Conservation (phyloP, 2,329 filamentous ascomycete species). For the Ustilaginoidea virens region DNA sequence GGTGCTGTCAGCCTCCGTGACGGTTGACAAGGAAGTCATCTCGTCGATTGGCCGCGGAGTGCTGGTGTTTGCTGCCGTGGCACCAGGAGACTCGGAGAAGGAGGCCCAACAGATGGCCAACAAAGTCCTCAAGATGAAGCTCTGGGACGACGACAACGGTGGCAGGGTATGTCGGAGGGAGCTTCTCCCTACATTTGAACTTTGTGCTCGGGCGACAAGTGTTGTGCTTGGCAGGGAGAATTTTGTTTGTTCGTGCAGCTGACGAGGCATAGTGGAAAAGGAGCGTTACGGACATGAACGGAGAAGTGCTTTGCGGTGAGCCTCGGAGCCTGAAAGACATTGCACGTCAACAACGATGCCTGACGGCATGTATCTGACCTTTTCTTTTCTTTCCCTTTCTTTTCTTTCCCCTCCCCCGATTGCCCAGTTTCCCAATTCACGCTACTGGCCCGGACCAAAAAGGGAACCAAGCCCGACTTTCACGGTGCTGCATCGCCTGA, state of each 20-base stretch:
- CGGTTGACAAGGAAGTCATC: slow-evolving; percentile 77
- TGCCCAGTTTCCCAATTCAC: slow-evolving; percentile 98
- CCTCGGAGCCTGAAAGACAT: too few relatives aligned
- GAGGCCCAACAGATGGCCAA: slow-evolving; percentile 71
- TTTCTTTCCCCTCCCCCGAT: too few relatives aligned
- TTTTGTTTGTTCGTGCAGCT: too few relatives aligned
- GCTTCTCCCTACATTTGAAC: too few relatives aligned
- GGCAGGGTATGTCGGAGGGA: slow-evolving; percentile 34
- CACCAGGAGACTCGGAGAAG: slow-evolving; percentile 77
- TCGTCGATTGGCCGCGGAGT: slow-evolving; percentile 85
- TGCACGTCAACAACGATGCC: too few relatives aligned
- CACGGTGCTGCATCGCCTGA: slow-evolving; percentile 70
- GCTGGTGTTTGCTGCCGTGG: slow-evolving; percentile 81
- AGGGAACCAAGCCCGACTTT: slow-evolving; percentile 90
- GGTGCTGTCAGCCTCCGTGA: slow-evolving; percentile 89
- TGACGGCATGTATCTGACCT: too few relatives aligned
- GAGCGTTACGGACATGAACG: slow-evolving; percentile 73
- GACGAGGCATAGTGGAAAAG: slow-evolving; percentile 61
- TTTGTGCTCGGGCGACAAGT: too few relatives aligned
- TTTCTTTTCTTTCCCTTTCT: too few relatives aligned
- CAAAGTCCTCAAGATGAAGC: slow-evolving; percentile 76
- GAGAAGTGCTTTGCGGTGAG: slow-evolving; percentile 86
- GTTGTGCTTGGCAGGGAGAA: too few relatives aligned
- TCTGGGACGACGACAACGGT: slow-evolving; percentile 76
- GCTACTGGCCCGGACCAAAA: slow-evolving; percentile 80